A percentile compares a stretch with the other conserved stretches of the same genome.
These are phyloP conservation scores for Solanum hybrid DNA, from an alignment of 305 asterid species.

Conservation along the genomic window DNA sequence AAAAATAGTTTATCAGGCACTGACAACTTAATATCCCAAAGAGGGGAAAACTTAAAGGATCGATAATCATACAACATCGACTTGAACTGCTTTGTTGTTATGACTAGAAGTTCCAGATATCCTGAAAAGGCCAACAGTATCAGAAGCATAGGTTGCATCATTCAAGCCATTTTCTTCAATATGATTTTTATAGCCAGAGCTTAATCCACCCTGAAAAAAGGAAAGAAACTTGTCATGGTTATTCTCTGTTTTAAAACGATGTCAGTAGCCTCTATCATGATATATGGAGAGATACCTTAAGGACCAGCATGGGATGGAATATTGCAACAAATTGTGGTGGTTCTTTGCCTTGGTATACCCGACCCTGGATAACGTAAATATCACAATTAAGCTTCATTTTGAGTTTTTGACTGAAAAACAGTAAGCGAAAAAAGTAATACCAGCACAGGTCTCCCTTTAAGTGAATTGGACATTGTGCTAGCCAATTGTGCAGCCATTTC, in stretches of 20 bases:
- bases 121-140: slow-evolving; percentile 60
- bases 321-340: slow-evolving; percentile 84
- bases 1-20: no score
- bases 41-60: not conserved
- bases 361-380: slow-evolving; percentile 40
- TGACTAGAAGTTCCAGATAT: slow-evolving; percentile 69
- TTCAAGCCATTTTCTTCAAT: slow-evolving; percentile 62
- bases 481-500: slow-evolving; percentile 42
- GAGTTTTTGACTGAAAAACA: not conserved
- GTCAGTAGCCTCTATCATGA: not conserved
- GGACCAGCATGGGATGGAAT: slow-evolving; percentile 83
- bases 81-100: slow-evolving; percentile 63
- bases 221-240: not conserved
- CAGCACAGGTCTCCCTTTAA: slow-evolving; percentile 75
- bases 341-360: slow-evolving; percentile 82
- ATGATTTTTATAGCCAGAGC: slow-evolving; percentile 69
- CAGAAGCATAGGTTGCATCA: slow-evolving; percentile 68
- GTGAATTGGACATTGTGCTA: slow-evolving; percentile 53
- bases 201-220: slow-evolving; percentile 65
- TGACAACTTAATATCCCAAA: not conserved
- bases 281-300: slow-evolving; percentile 46
- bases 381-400: slow-evolving; percentile 6
- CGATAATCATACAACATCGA: slow-evolving; percentile 55
- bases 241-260: not conserved
- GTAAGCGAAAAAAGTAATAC: slow-evolving; percentile 19